Percentiles rank a stretch among this genome's conserved stretches.
Evolutionary conservation across 305 asterid genomes (phyloP).

Genomic region (Plantago lanceolata): DNA sequence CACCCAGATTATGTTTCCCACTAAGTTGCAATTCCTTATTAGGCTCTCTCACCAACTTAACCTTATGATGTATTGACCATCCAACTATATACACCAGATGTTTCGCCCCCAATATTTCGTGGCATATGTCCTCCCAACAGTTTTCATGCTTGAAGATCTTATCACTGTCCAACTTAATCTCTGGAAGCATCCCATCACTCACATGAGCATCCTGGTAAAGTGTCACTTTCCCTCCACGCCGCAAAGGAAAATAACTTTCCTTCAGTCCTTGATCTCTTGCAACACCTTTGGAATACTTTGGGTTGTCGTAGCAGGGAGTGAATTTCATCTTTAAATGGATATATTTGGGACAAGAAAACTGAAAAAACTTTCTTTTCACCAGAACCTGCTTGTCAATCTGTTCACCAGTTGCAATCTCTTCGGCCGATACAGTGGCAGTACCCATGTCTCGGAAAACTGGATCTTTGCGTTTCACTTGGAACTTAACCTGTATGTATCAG

Average conservation of each 20-base stretch:
- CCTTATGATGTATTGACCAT: slow-evolving; percentile 89
- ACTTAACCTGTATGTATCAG: slow-evolving; percentile 42
- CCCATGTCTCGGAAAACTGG: slow-evolving; percentile 80
- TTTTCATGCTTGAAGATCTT: slow-evolving; percentile 45
- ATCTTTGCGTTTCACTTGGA: slow-evolving; percentile 84
- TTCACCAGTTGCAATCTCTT: slow-evolving; percentile 49
- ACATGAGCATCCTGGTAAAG: slow-evolving; percentile 90
- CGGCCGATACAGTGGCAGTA: slow-evolving; percentile 51
- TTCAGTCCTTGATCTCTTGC: slow-evolving; percentile 42
- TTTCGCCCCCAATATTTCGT: slow-evolving; percentile 76
- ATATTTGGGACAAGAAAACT: slow-evolving; percentile 63
- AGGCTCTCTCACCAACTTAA: slow-evolving; percentile 81
- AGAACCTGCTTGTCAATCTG: slow-evolving; percentile 75
- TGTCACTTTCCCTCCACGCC: slow-evolving; percentile 72
- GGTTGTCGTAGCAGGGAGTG: slow-evolving; percentile 43
- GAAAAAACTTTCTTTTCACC: slow-evolving; percentile 47
- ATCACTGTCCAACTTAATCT: slow-evolving; percentile 40
- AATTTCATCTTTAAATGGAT: slow-evolving; percentile 47
- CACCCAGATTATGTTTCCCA: slow-evolving; percentile 79
- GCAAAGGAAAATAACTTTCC: slow-evolving; percentile 71
- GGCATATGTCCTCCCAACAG: slow-evolving; percentile 89
- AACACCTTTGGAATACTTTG: slow-evolving; percentile 35
- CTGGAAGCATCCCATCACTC: slow-evolving; percentile 59
- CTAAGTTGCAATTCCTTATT: slow-evolving; percentile 56
- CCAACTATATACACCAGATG: slow-evolving; percentile 72